These are phyloP conservation scores for Selaginella moellendorffii DNA, from an alignment of 75 land plant species.

Conservation along the genomic window DNA sequence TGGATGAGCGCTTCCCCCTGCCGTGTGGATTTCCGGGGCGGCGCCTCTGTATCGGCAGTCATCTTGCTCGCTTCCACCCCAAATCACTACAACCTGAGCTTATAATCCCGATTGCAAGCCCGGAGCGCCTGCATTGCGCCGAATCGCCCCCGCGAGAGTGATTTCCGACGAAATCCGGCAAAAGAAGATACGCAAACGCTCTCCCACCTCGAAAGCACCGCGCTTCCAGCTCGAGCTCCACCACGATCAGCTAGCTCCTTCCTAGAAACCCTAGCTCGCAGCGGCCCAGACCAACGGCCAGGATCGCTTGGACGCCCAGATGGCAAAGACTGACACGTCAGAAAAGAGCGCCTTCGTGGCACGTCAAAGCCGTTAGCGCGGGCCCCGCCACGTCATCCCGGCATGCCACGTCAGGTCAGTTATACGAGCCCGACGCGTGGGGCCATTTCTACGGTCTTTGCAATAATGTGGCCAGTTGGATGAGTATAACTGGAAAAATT, in stretches of 20 bases:
- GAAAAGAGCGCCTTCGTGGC: background rate
- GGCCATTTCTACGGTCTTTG: background rate
- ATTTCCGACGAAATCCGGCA: background rate
- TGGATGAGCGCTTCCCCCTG: background rate
- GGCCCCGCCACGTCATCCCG: background rate
- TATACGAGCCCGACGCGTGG: background rate
- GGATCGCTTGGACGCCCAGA: background rate
- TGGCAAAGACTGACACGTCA: background rate
- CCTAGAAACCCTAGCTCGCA: constrained; percentile 1
- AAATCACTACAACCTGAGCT: background rate
- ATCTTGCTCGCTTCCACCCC: background rate
- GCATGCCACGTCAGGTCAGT: background rate
- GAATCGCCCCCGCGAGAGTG: background rate
- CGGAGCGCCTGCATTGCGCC: background rate
- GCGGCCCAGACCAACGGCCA: background rate
- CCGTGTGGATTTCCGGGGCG: background rate
- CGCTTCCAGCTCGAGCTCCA: background rate
- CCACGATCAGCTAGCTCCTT: background rate
- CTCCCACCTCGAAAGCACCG: background rate
- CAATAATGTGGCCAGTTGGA: background rate
- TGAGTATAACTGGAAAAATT: too few relatives aligned
- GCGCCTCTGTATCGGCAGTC: background rate
- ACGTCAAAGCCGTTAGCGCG: background rate
- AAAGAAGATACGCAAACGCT: too few relatives aligned
- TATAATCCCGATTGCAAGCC: background rate